A percentile compares a stretch with the other conserved stretches of the same genome.
phyloP scores from a whole-genome alignment of 2,329 filamentous ascomycete species.

The Calonectria ilicicola region DNA sequence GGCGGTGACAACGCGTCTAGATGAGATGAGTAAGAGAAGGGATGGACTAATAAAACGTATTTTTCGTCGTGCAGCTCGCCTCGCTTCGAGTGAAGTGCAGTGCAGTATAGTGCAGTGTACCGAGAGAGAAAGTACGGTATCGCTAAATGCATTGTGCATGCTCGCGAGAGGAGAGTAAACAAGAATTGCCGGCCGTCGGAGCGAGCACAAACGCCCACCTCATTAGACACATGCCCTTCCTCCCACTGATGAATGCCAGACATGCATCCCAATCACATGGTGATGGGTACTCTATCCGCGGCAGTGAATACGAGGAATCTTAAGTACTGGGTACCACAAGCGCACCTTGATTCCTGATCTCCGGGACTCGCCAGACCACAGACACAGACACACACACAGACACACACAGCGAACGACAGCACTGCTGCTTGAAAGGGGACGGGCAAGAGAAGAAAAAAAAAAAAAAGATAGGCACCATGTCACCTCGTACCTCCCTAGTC shows the following conservation, averaged over 20 bases:
- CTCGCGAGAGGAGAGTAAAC: neutral
- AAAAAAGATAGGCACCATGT: constrained; percentile 9
- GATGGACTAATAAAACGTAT: constrained; percentile 3
- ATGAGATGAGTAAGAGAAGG: constrained; percentile 8
- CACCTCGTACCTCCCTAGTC: constrained; percentile 11
- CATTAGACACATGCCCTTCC: neutral
- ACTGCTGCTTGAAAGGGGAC: constrained; percentile 6
- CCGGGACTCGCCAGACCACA: neutral
- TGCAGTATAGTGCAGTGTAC: neutral
- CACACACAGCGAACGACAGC: too few species aligned
- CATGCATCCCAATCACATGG: neutral
- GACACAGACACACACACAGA: too few species aligned
- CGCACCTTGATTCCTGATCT: constrained; percentile 2
- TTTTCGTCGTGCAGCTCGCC: neutral
- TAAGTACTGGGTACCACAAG: constrained; percentile 10
- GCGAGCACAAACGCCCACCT: neutral
- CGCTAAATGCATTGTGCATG: neutral
- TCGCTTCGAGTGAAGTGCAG: neutral
- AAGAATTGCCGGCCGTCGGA: neutral
- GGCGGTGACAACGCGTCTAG: constrained; percentile 1
- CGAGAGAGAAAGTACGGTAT: too few species aligned
- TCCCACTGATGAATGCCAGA: neutral
- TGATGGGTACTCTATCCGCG: constrained; percentile 18
- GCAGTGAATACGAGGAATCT: constrained; percentile 14
- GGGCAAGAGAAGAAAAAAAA: neutral